Percentiles rank a stretch among this genome's conserved stretches.
These are phyloP conservation scores for Pseudogymnoascus sp. DNA, from an alignment of 2,329 filamentous ascomycete genomes.

Conservation along the genomic window DNA sequence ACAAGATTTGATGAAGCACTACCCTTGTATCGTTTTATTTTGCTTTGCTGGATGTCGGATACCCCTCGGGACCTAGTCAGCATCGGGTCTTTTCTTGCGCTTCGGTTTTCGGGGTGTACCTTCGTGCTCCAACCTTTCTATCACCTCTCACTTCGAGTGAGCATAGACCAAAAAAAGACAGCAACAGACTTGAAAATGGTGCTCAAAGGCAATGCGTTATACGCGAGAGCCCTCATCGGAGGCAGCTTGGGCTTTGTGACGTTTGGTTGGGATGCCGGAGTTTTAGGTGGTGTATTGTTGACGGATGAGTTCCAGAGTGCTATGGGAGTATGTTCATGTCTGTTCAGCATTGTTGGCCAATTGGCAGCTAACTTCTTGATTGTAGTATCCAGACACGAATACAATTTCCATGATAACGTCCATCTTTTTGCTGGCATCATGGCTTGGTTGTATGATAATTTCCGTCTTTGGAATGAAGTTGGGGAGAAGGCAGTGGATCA, in stretches of 20 bases:
- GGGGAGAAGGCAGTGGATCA: neutral
- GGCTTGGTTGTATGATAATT: conserved; percentile 17
- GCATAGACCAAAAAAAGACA: neutral
- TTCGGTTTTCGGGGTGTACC: neutral
- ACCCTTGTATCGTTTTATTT: neutral
- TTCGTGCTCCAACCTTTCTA: neutral
- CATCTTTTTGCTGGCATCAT: conserved; percentile 26
- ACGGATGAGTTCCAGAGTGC: conserved; percentile 25
- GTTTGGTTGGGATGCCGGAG: conserved; percentile 30
- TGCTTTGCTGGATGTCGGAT: neutral
- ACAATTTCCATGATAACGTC: conserved; percentile 25
- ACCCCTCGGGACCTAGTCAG: neutral
- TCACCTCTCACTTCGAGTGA: neutral
- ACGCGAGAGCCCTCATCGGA: neutral
- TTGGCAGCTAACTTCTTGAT: neutral
- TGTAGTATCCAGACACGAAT: conserved; percentile 21
- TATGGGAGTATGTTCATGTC: conserved; percentile 22
- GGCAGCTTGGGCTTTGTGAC: conserved; percentile 26
- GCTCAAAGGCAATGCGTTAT: conserved; percentile 1
- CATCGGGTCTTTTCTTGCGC: neutral
- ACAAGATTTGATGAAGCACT: conserved; percentile 8
- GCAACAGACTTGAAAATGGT: neutral
- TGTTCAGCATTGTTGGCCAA: neutral
- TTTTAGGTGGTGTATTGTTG: conserved; percentile 27
- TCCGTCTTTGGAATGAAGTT: conserved; percentile 5